Base-by-base conservation (phyloP, 495 filamentous ascomycete species). In the Beverwykella pulmonaria region DNA sequence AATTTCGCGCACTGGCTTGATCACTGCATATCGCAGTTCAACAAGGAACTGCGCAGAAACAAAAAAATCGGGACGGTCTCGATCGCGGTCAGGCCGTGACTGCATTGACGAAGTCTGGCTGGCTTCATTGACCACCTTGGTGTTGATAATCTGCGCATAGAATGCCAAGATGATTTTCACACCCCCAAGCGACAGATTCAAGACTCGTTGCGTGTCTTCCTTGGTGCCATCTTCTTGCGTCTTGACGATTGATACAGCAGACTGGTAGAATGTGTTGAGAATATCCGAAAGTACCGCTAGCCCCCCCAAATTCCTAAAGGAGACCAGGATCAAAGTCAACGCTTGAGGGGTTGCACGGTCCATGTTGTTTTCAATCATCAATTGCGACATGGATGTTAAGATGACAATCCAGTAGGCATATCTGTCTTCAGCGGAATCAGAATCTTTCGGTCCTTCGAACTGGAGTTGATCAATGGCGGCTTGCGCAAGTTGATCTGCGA, bases 121-220 rank as follows among this genome's bases (percentile, higher is more conserved):
- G 2, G 93, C 88, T 19, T 98, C 94, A 7, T 82, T 79, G 53
- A 97, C 86, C 53, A 84, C 83, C 75, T 95, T 96, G 1, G 88
- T 85, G 58, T 85, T 87, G 53, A 88, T 85, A 39, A 97, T 81
- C 68, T 90, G 82, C 14, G 81, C 79, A 76, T 93, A 98, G 47
- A 97, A 84, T 27, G 86, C 84, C 23, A 98, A 82, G 50, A 98
- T 94, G 56, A 92, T 90, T 73, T 88, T 90, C 63, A 96, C 87
- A 50, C 90, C 90, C 25, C 76, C 73, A 50, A 79, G 52, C 19
- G 64, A 65, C 19, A 69, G 44, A 60, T 69, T 73, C 27, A 62
- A 48, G 17, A 64, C 59, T 34, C 70, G 54, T 58, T 63, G 68
- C 34, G 36, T 32, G 17, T 67, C 62, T 50, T 59, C 61, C 47